Evolutionary conservation across 352 stramenopile species (phyloP).

Genomic region (Phytophthora citrophthora): DNA sequence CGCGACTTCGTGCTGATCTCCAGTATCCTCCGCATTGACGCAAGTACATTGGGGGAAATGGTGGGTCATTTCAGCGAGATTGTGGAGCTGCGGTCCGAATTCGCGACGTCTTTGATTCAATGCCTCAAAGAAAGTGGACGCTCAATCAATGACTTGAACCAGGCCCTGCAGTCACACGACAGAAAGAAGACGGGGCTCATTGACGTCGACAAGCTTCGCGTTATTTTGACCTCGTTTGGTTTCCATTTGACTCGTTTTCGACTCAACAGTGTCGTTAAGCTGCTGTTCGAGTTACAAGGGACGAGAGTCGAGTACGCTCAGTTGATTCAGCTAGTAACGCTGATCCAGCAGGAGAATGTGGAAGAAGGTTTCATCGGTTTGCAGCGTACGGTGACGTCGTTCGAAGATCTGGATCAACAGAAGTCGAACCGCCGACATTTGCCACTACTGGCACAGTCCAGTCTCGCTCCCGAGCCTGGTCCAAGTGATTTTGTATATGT

Average conservation of each 20-base stretch:
- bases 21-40: constrained; percentile 57
- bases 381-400: constrained; percentile 19
- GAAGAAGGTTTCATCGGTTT: constrained; percentile 14
- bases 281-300: constrained; percentile 55
- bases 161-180: constrained; percentile 33
- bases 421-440: constrained; percentile 15
- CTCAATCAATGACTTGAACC: constrained; percentile 38
- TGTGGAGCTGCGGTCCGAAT: constrained; percentile 56
- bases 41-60: constrained; percentile 49
- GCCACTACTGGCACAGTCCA: constrained; percentile 25
- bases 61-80: constrained; percentile 67
- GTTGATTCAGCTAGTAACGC: constrained; percentile 41
- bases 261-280: constrained; percentile 60
- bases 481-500: constrained; percentile 26
- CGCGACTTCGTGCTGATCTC: constrained; percentile 65
- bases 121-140: constrained; percentile 25
- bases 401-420: constrained; percentile 17
- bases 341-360: constrained; percentile 32
- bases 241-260: constrained; percentile 59
- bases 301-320: constrained; percentile 55
- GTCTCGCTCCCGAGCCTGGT: constrained; percentile 17
- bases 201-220: constrained; percentile 48
- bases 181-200: constrained; percentile 32
- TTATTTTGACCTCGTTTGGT: constrained; percentile 44
- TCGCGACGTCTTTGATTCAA: constrained; percentile 35